Base-by-base conservation (phyloP, 768 basidiomycete genomes). In the Paxillus rubicundulus region DNA sequence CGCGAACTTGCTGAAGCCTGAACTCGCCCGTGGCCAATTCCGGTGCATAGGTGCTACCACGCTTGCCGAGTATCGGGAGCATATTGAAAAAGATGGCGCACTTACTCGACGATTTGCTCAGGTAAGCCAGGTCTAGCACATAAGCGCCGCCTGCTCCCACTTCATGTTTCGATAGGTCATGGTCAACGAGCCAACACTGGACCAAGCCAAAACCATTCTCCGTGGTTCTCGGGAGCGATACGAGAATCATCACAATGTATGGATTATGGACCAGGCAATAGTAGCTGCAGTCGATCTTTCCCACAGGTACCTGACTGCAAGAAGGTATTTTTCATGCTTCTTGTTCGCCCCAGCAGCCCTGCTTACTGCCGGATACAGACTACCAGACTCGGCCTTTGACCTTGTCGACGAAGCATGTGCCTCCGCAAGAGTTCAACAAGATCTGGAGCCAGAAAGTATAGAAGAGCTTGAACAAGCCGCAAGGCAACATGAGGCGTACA, bases 31-130 rank as follows among this genome's bases (percentile, higher is more conserved):
- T 46, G 52, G 52, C 9, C 52, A 53, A 33, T 53, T 53, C 38
- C 12, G 46, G 6, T 53, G 52, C 34, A 48, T 53, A 18, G 52
- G 52, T n/a, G 52, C 52, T 9, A 53, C 52, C 7, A 53, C 52
- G 8, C 21, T 47, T 6, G 36, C 52, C 17, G 52, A 53, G 21
- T 53, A 46, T 41, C 52, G 52, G 36, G 52, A 53, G 20, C 46
- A 53, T 33, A 53, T 53, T 24, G 52, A 53, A 28, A 53, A 53
- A 53, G 52, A 53, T 21, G 52, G 52, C 5, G 52, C 52, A 16
- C 52, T 53, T 48, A 45, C 43, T 13, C 52, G 52, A 10, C 52
- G 52, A 41, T 53, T 53, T 21, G 52, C 45, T 13, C 52, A 53
- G 38, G 52, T 32, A 28, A 14, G 52, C 38, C 9, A 7, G 8